These are phyloP conservation scores for Globisporangium paroecandrum DNA, from an alignment of 352 stramenopile genomes.

Conservation along the genomic window DNA sequence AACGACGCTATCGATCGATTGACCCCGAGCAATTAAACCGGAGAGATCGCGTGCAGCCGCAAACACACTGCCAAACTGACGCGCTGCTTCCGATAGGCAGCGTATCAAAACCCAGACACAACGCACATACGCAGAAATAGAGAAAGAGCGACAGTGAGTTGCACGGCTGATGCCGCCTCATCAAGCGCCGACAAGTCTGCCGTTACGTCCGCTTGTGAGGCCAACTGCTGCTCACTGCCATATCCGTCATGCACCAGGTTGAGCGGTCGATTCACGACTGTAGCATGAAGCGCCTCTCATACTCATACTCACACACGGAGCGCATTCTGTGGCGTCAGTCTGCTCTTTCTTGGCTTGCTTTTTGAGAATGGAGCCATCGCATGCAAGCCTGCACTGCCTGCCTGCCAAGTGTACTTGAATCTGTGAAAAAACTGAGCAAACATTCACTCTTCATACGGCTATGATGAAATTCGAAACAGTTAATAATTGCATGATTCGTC, in stretches of 20 bases:
- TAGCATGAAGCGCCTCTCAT: background rate
- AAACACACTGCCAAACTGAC: background rate
- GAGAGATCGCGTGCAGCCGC: background rate
- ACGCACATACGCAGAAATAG: background rate
- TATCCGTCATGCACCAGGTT: background rate
- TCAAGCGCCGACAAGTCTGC: background rate
- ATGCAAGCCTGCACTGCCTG: too few relatives aligned
- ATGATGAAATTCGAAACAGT: background rate
- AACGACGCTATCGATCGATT: background rate
- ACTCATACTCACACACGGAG: background rate
- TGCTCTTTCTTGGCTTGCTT: background rate
- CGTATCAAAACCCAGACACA: background rate
- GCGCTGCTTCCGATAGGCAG: background rate
- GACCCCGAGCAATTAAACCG: background rate
- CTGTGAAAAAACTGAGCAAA: background rate
- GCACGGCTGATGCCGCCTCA: constrained; percentile 2
- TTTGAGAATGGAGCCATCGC: background rate
- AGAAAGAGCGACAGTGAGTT: background rate
- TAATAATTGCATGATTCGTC: background rate
- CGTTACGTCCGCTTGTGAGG: background rate
- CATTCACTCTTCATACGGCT: background rate
- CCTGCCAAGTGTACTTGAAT: too few relatives aligned
- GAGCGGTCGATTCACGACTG: background rate
- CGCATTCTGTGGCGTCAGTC: background rate
- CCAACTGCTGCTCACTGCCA: background rate